Conservation (phyloP, 2,329 filamentous ascomycete genomes). For the Colletotrichum abscissum region DNA sequence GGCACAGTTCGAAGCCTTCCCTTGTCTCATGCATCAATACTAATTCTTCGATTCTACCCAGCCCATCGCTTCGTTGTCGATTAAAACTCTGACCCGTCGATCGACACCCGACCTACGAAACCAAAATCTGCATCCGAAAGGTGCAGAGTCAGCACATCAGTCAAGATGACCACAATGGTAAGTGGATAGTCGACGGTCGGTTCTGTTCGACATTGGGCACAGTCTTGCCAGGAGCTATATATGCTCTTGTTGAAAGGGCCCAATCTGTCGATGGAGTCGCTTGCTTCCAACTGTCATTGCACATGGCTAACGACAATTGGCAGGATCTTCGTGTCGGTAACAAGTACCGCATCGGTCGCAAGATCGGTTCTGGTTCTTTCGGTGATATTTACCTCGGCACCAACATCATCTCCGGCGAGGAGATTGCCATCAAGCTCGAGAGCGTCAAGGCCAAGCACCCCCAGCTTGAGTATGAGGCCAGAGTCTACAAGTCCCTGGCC, state of each 20-base stretch:
- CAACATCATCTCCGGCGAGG: conserved; percentile 99
- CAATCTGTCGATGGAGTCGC: not conserved
- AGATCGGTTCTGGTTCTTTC: conserved; percentile 97
- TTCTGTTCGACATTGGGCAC: not conserved
- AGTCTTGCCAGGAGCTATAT: not conserved
- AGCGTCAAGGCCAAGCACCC: conserved; percentile 99
- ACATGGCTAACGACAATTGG: conserved; percentile 35
- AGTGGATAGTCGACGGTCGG: conserved; percentile 36
- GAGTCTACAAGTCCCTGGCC: conserved; percentile 89
- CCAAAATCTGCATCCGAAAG: conserved; percentile 23
- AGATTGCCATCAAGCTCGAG: conserved; percentile 99
- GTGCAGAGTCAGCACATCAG: conserved; percentile 34
- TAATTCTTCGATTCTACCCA: not conserved
- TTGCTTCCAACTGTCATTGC: not conserved
- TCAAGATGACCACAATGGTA: conserved; percentile 66
- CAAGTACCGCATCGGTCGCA: conserved; percentile 99
- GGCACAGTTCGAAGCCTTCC: not conserved
- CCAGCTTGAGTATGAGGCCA: conserved; percentile 97
- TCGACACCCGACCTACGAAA: not conserved
- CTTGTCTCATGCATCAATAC: conserved; percentile 6
- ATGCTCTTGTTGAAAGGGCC: not conserved
- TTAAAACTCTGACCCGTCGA: not conserved
- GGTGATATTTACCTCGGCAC: conserved; percentile 99
- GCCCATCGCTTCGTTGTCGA: not conserved
- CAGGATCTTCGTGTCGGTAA: conserved; percentile 99